Percentiles rank a stretch among this genome's conserved stretches.
Evolutionary conservation across 2,329 filamentous ascomycete genomes (phyloP).

Genomic region (Claviceps pazoutovae): DNA sequence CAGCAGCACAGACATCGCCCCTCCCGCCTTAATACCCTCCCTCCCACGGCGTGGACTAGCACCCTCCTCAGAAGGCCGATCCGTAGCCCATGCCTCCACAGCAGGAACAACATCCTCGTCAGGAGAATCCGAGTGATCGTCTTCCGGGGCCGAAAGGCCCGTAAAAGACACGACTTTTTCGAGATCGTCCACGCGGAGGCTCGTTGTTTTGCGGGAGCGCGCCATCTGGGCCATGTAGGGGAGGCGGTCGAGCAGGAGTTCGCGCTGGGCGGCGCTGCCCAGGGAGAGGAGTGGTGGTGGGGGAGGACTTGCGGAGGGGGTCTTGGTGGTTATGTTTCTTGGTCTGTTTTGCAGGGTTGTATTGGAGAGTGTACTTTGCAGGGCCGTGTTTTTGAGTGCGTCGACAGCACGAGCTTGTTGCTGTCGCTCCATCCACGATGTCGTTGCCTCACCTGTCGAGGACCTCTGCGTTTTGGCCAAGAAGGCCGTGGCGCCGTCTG

Average conservation of each 20-base stretch:
- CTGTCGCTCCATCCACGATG: conserved; percentile 22
- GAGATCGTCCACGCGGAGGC: conserved; percentile 39
- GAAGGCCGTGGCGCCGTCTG: conserved; percentile 35
- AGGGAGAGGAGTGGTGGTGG: conserved; percentile 35
- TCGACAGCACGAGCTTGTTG: conserved; percentile 11
- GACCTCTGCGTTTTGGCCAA: conserved; percentile 23
- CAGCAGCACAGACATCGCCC: conserved; percentile 27
- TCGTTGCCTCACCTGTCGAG: conserved; percentile 9
- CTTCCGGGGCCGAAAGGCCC: conserved; percentile 36
- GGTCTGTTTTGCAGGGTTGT: no score
- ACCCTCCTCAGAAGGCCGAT: conserved; percentile 40
- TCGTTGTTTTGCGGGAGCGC: conserved; percentile 24
- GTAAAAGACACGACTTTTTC: conserved; percentile 56
- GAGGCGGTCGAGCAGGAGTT: conserved; percentile 71
- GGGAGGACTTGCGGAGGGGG: conserved; percentile 6
- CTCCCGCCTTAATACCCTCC: conserved; percentile 22
- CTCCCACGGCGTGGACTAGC: conserved; percentile 33
- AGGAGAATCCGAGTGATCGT: conserved; percentile 14
- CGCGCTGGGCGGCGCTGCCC: conserved; percentile 52
- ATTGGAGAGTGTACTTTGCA: no score
- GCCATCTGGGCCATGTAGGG: conserved; percentile 69
- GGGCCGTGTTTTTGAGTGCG: neutral
- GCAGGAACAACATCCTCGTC: conserved; percentile 28
- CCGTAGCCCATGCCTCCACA: conserved; percentile 46
- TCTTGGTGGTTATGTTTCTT: no score